Evolutionary conservation across 2,329 filamentous ascomycete genomes (phyloP), one percentile per base, ranked within the genome.

Genomic region (Dactylellina sp.): DNA sequence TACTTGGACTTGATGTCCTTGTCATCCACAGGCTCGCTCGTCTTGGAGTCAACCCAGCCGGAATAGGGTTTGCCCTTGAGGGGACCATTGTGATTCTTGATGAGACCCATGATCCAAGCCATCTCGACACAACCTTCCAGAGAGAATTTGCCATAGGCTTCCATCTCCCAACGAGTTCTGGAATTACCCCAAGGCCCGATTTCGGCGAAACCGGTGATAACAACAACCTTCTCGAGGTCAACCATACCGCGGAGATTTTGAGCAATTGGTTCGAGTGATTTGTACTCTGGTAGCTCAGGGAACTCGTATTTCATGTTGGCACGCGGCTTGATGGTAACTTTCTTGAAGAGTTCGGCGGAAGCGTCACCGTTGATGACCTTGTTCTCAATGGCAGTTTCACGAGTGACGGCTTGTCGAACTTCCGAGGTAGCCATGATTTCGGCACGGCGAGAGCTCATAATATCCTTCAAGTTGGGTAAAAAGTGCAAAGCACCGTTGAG

Each of bases 71-170:
- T 91, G 81, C 95, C 95, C 85, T 99, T 99, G 81, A 99, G 88
- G 32, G 90, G 89, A 16, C 95, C 95, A 78, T 98, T 98, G 85
- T 97, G 92, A 82, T 99, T 96, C 86, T 94, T 97, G 85, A 99
- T 98, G 72, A 98, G 88, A 80, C 95, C 95, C 94, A 98, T 99
- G 82, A 99, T 92, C 95, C 95, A 99, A 32, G 95, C 93, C 95
- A 99, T 99, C 83, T 99, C 95, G 74, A 99, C 90, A 79, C 95
- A 98, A 28, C 95, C 95, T 82, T 99, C 96, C 12, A 99, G 88
- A 7, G 95, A 98, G 84, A 99, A 99, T 80, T 97, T 88, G 80
- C 95, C 95, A 77, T 93, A 89, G 0, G 95, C 93, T 82, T 99
- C 95, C 94, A 99, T 99, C 84, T 99, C 95, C 95, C 95, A 99